phyloP scores from a whole-genome alignment of 305 asterid genomes.

The Fraxinus velutina region DNA sequence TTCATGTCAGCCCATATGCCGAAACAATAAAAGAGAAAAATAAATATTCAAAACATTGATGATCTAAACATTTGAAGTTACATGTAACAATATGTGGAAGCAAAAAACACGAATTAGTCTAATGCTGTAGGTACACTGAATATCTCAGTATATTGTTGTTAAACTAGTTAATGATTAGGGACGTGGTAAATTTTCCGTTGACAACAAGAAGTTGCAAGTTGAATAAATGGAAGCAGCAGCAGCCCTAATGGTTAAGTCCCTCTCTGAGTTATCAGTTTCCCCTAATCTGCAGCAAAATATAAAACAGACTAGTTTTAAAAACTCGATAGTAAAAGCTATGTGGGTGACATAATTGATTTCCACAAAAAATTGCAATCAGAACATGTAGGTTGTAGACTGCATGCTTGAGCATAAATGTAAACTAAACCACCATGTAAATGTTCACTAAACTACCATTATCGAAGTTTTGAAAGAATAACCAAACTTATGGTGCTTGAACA shows the following conservation, averaged over 20 bases:
- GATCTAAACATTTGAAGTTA: slow-evolving; percentile 15
- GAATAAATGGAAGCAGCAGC: slow-evolving; percentile 98
- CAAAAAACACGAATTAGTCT: background rate
- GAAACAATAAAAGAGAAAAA: background rate
- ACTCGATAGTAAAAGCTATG: background rate
- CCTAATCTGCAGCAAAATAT: slow-evolving; percentile 40
- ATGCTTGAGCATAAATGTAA: background rate
- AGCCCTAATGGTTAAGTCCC: slow-evolving; percentile 68
- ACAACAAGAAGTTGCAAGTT: slow-evolving; percentile 72
- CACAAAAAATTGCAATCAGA: background rate
- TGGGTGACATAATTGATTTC: background rate
- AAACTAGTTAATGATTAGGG: slow-evolving; percentile 29
- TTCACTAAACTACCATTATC: background rate
- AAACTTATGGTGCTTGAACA: background rate
- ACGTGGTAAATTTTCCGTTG: slow-evolving; percentile 48
- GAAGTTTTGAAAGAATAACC: background rate
- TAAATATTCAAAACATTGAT: background rate
- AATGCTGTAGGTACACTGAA: background rate
- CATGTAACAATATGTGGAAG: background rate
- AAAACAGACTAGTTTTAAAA: background rate
- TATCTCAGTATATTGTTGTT: slow-evolving; percentile 8
- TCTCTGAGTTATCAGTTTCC: slow-evolving; percentile 43
- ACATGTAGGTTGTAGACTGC: background rate
- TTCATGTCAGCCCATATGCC: background rate
- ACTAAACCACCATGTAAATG: background rate